A percentile compares a stretch with the other conserved stretches of the same genome.
phyloP scores from a whole-genome alignment of 108 stramenopile genomes.

The Discostella pseudostelligera region DNA sequence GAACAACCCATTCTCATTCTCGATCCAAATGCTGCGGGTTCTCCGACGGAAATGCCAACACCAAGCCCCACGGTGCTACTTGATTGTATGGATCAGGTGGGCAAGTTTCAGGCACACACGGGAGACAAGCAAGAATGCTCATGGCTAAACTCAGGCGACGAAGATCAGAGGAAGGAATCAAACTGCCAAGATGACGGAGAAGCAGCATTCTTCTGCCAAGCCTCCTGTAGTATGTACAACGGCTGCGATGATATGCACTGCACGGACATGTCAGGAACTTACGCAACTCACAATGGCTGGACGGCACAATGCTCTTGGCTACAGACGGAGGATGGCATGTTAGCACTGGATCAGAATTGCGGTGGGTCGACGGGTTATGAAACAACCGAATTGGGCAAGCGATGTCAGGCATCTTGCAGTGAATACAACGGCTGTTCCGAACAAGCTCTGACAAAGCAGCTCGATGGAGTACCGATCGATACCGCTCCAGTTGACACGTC shows the following conservation, averaged over 20 bases:
- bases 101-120: constrained; percentile 24
- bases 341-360: constrained; percentile 38
- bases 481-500: too few relatives aligned
- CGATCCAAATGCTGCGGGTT: constrained; percentile 19
- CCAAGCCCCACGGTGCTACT: constrained; percentile 8
- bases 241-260: constrained; percentile 37
- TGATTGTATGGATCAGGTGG: constrained; percentile 31
- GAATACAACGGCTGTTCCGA: constrained; percentile 35
- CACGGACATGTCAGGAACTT: constrained; percentile 28
- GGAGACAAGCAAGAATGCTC: constrained; percentile 36
- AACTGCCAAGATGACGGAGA: constrained; percentile 29
- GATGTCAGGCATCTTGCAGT: constrained; percentile 32
- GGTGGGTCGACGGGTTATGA: constrained; percentile 22
- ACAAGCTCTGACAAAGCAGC: neutral
- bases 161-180: constrained; percentile 24
- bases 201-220: constrained; percentile 29
- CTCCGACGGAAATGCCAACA: constrained; percentile 16
- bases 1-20: constrained; percentile 32
- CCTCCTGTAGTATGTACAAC: constrained; percentile 26
- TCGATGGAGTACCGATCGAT: neutral
- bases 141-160: constrained; percentile 37
- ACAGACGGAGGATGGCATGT: constrained; percentile 23
- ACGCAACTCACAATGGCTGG: constrained; percentile 35
- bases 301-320: constrained; percentile 39
- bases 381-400: constrained; percentile 37